Percentiles rank a stretch among this genome's conserved stretches.
Conservation (phyloP, 202 grass and related monocot species). For the Hordeum pubiflorum region DNA sequence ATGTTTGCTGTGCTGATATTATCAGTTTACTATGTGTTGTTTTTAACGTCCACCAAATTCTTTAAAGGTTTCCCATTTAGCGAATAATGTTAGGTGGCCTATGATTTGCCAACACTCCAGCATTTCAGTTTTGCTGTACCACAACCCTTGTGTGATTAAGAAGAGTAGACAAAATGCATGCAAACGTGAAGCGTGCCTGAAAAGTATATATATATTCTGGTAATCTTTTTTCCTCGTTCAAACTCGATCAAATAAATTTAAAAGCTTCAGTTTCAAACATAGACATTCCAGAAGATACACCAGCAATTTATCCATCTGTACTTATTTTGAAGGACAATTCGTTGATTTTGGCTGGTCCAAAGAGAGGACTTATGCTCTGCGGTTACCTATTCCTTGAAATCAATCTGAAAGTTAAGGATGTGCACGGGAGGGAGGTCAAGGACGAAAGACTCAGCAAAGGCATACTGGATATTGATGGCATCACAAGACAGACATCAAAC, state of each 20-base stretch:
- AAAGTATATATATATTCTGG: neutral
- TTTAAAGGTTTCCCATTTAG: neutral
- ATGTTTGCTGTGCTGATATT: neutral
- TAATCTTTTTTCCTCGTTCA: neutral
- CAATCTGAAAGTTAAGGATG: neutral
- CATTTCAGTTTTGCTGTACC: neutral
- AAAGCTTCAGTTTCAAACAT: neutral
- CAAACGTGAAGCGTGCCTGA: neutral
- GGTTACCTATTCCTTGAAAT: neutral
- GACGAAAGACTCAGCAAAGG: neutral
- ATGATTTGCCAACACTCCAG: neutral
- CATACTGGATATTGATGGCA: neutral
- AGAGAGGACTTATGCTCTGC: neutral
- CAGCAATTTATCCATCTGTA: neutral
- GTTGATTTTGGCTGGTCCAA: neutral
- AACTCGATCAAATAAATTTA: neutral
- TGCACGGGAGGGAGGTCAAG: neutral
- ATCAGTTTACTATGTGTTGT: neutral
- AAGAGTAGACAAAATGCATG: neutral
- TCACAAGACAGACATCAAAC: neutral
- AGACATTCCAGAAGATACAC: neutral
- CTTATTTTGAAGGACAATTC: neutral
- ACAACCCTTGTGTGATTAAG: neutral
- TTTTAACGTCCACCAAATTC: neutral
- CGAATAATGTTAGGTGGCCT: neutral